A percentile compares a stretch with the other conserved stretches of the same genome.
phyloP scores from a whole-genome alignment of 2,329 filamentous ascomycete genomes.

The Diaporthe sp. region DNA sequence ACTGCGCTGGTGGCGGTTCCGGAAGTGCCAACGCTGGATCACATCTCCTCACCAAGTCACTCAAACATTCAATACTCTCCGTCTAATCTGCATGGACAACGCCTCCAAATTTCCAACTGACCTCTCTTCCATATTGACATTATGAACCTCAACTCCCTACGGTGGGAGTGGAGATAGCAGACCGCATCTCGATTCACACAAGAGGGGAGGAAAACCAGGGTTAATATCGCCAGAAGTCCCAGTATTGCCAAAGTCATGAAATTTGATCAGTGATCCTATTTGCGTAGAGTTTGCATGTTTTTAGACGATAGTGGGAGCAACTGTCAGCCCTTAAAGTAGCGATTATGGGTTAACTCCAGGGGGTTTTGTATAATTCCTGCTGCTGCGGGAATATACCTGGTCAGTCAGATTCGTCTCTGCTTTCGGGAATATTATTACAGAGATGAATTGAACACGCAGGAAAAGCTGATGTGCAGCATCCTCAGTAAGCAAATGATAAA shows the following conservation, averaged over 20 bases:
- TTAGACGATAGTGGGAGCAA: too few relatives aligned
- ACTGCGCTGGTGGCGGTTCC: not conserved
- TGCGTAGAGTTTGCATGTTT: too few relatives aligned
- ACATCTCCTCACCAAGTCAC: not conserved
- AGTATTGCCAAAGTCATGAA: not conserved
- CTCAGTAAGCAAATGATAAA: not conserved
- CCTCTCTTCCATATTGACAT: conserved; percentile 49
- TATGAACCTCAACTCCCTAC: conserved; percentile 46
- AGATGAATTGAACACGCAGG: not conserved
- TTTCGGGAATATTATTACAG: not conserved
- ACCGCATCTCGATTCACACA: not conserved
- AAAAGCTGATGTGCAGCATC: not conserved
- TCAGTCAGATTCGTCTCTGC: not conserved
- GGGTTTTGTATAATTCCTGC: too few relatives aligned
- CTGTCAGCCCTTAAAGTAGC: not conserved
- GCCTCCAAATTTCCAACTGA: conserved; percentile 49
- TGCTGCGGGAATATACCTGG: too few relatives aligned
- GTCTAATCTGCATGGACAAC: not conserved
- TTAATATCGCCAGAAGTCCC: not conserved
- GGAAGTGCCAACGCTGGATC: not conserved
- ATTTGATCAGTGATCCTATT: too few relatives aligned
- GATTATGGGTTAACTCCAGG: too few relatives aligned
- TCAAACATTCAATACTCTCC: not conserved
- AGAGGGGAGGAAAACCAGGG: not conserved
- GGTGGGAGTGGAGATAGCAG: conserved; percentile 48